Percentiles rank a stretch among this genome's conserved stretches.
Evolutionary conservation across 768 basidiomycete genomes (phyloP).

Genomic region (Stropharia rugosoannulata): DNA sequence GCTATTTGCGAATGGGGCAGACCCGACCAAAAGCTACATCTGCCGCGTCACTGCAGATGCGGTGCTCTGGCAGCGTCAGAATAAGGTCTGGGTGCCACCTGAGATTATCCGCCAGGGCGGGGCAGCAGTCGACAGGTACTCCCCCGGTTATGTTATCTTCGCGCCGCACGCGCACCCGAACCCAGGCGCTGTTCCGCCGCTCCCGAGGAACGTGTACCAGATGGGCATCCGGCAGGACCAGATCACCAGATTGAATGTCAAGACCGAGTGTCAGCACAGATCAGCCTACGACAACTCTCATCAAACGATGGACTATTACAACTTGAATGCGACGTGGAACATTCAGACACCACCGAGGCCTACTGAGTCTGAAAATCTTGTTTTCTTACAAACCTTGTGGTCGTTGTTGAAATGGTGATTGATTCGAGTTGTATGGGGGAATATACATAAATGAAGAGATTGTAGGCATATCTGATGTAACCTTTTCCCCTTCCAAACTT

Average conservation of each 20-base stretch:
- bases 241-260: neutral
- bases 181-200: neutral
- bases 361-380: too few relatives aligned
- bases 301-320: neutral
- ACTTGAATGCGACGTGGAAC: neutral
- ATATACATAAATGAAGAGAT: too few relatives aligned
- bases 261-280: neutral
- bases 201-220: neutral
- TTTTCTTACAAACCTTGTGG: too few relatives aligned
- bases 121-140: neutral
- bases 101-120: neutral
- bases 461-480: too few relatives aligned
- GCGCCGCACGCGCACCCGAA: neutral
- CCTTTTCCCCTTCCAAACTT: too few relatives aligned
- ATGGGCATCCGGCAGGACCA: neutral
- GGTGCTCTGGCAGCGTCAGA: neutral
- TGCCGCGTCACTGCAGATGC: neutral
- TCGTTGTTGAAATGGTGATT: too few relatives aligned
- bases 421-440: too few relatives aligned
- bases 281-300: neutral
- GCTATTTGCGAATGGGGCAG: neutral
- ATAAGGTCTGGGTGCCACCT: neutral
- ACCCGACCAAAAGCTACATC: neutral
- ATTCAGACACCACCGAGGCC: neutral
- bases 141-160: neutral